Evolutionary conservation across 2,329 filamentous ascomycete genomes (phyloP), one percentile per base, ranked within the genome.

Genomic region (Chaetomium globosum): DNA sequence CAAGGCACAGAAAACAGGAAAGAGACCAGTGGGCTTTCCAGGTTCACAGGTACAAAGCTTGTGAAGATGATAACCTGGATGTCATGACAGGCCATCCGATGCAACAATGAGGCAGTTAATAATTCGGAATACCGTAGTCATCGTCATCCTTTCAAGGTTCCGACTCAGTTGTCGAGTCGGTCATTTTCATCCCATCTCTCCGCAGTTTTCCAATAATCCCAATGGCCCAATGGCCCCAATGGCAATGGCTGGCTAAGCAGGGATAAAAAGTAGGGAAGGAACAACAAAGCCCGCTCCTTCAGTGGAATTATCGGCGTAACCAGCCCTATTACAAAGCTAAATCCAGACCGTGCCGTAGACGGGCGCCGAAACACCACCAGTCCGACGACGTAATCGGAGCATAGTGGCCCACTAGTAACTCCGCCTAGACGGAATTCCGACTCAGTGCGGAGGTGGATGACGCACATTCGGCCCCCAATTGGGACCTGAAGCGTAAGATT

Each of bases 241-340:
- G n/a, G n/a, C 16, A n/a, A 16, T 43, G 16, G 33, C 33, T 9
- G 3, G 39, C 26, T 28, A 33, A 53, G 21, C 10, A 21, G 46
- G 10, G 26, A 26, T 26, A 48, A 33, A 1, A 13, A 10, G n/a
- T 13, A 21, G 16, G 21, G 21, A 39, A 39, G 53, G 53, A 56
- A 7, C n/a, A 56, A 56, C 31, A 56, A 31, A 39, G 53, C 19
- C 19, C 9, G 30, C 31, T 39, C 53, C 31, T 56, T 55, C 31
- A 8, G 19, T 26, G 51, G 16, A 28, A 10, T 9, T 30, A n/a
- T 31, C 28, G 28, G 6, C 2, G 21, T 10, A 6, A n/a, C 49
- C 49, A 52, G 28, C 8, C 13, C 28, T n/a, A 19, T 54, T 30
- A 9, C 28, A 33, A 28, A 28, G 10, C 8, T 10, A 21, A 48